Conservation (phyloP, 2,329 filamentous ascomycete species). For the Apiospora kogelbergensis region DNA sequence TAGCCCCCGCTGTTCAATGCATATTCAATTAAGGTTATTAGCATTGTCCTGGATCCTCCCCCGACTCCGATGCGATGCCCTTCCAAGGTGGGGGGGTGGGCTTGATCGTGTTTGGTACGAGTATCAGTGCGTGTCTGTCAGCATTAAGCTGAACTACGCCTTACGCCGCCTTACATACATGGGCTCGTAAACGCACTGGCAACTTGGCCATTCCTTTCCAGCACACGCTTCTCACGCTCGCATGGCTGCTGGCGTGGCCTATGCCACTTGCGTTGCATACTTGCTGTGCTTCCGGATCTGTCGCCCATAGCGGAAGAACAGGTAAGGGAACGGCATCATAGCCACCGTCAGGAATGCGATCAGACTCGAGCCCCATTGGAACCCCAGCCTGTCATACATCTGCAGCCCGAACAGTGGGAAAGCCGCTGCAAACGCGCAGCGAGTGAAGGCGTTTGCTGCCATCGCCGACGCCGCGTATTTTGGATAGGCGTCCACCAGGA, state of each 20-base stretch:
- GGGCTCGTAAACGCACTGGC: not conserved
- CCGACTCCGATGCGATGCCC: not conserved
- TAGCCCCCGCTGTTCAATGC: not conserved
- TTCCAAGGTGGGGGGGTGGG: not conserved
- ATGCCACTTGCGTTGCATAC: slow-evolving; percentile 38
- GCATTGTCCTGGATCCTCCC: not conserved
- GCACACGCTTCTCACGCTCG: not conserved
- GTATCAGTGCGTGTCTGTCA: not conserved
- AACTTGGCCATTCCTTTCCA: not conserved
- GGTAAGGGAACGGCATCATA: slow-evolving; percentile 64
- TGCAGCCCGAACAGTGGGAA: slow-evolving; percentile 76
- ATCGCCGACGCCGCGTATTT: slow-evolving; percentile 74
- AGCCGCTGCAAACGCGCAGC: slow-evolving; percentile 75
- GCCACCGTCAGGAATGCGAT: slow-evolving; percentile 60
- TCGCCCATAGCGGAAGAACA: slow-evolving; percentile 64
- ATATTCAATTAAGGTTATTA: not conserved
- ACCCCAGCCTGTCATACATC: slow-evolving; percentile 69
- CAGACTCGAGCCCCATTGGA: slow-evolving; percentile 67
- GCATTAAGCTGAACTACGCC: not conserved
- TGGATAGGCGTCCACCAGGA: slow-evolving; percentile 69
- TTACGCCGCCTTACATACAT: not conserved
- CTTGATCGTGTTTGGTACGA: not conserved
- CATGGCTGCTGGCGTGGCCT: not conserved
- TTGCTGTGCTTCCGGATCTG: slow-evolving; percentile 53
- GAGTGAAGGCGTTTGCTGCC: slow-evolving; percentile 79